Evolutionary conservation across 495 filamentous ascomycete species (phyloP), one percentile per base, ranked within the genome.

Genomic region (Sabuloglossum arenarium): DNA sequence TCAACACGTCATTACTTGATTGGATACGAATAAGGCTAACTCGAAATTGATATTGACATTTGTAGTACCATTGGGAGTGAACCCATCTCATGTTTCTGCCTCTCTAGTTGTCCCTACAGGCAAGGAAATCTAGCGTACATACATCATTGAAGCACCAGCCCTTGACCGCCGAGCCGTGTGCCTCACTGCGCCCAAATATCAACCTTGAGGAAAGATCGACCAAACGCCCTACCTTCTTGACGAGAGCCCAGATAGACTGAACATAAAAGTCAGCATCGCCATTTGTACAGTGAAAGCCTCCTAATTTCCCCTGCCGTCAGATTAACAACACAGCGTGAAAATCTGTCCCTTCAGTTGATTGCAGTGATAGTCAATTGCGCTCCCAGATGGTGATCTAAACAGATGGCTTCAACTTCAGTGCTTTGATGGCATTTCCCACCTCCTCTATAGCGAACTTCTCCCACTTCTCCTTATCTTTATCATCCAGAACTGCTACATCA

Each of bases 401-500:
- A 43, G 39, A 43, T 43, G 39, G 21, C 50, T 14, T 64, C 11
- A 72, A 57, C 50, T 14, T 64, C 11, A 72, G 57, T 23, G 58
- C 59, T 28, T 66, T 58, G 2, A 84, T 65, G 16, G 86, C 85
- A 53, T 73, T 78, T 31, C 76, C 75, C 0, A 96, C 88, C 69
- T 94, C 86, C 8, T 79, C 73, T 9, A 69, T 75, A 6, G 87
- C 88, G 51, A 82, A 71, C 61, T 73, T 74, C 68, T 90, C 83
- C 67, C 86, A 82, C 8, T 70, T 69, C 32, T 74, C 72, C 58
- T 76, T 75, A 37, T 76, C 73, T 12, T 76, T 73, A 10, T 77
- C 70, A 31, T 78, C 74, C 10, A 83, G 65, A 2, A 69, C 66
- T n/a, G 75, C 71, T 0, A 73, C 71, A 47, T 82, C 79, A 6